Base-by-base conservation (phyloP, 352 stramenopile species). In the Globisporangium sylvaticum region DNA sequence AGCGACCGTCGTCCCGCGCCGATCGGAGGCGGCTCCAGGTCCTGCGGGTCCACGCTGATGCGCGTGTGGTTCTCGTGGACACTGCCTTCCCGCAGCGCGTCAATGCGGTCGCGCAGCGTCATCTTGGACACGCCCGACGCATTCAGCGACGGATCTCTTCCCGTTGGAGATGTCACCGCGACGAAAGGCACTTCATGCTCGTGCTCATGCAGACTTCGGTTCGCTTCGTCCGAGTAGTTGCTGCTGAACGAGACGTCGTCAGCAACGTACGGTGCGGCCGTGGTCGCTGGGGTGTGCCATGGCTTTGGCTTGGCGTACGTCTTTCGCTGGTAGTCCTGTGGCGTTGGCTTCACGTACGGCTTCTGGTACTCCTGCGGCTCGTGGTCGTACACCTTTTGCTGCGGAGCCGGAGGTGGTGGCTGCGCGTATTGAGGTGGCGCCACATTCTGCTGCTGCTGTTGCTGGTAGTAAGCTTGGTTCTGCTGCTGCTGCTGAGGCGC, bases 41-140 rank as follows among this genome's bases (percentile, higher is more conserved):
- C 64, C 39, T 70, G 56, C 8, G 73, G 70, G 29, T 66, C 67
- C 9, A 76, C 58, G 58, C 80, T 89, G 34, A 85, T 79, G n/a
- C 80, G 77, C 4, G 73, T 80, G 68, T 85, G 73, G 42, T 81
- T 73, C 62, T 87, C 84, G 34, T 81, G 72, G 15, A 78, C 71
- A 3, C 65, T 70, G 29, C 79, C 76, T 48, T 87, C 79, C 15
- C 83, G 70, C 31, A 91, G 67, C 10, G 79, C 83, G 37, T 90
- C 78, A 46, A 91, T 91, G 20, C 81, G 78, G 54, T 86, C 75
- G 24, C 83, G 81, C 42, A 91, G 72, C 31, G 83, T 89, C 14
- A 70, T 37, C 53, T 55, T 61, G 10, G 39, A 56, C 27, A 24
- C 20, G 15, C 29, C 37, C 56, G 64, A 53, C 20, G 65, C 57